phyloP scores from a whole-genome alignment of 345 rosid genomes.

The Ceriops zippeliana region DNA sequence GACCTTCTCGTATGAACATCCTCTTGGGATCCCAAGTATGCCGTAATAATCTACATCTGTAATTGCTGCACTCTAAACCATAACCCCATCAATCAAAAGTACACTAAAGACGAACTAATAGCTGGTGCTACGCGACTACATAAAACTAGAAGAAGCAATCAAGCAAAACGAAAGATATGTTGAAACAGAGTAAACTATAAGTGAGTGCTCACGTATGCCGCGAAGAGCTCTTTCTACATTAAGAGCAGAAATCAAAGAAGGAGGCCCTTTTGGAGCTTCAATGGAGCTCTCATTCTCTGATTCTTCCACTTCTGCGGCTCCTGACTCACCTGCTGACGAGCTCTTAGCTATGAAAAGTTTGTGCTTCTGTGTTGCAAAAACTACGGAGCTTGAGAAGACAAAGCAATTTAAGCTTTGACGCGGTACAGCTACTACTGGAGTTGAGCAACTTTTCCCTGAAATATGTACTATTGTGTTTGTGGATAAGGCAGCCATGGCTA shows the following conservation, averaged over 20 bases:
- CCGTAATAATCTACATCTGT: slow-evolving; percentile 85
- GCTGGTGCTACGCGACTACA: background rate
- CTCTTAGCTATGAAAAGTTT: slow-evolving; percentile 18
- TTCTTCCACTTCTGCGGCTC: slow-evolving; percentile 5
- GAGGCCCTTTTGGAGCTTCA: slow-evolving; percentile 46
- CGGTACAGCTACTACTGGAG: slow-evolving; percentile 5
- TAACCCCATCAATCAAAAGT: slow-evolving; percentile 21
- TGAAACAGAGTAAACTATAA: background rate
- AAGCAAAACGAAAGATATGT: background rate
- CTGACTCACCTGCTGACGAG: slow-evolving; percentile 26
- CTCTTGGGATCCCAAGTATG: slow-evolving; percentile 53
- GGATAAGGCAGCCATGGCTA: slow-evolving; percentile 32
- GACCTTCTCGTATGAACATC: slow-evolving; percentile 66
- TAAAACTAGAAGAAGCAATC: background rate
- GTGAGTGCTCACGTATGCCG: slow-evolving; percentile 55
- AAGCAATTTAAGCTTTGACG: too few species aligned
- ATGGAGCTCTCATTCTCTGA: slow-evolving; percentile 49
- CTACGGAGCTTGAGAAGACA: slow-evolving; percentile 8
- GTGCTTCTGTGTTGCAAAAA: slow-evolving; percentile 16
- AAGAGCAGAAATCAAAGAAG: slow-evolving; percentile 68
- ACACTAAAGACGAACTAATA: background rate
- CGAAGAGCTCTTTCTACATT: slow-evolving; percentile 85
- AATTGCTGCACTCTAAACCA: slow-evolving; percentile 72
- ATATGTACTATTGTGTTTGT: slow-evolving; percentile 25
- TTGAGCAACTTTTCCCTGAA: background rate